Evolutionary conservation across 2,329 filamentous ascomycete species (phyloP), one percentile per base, ranked within the genome.

Genomic region (Curvularia sp.): DNA sequence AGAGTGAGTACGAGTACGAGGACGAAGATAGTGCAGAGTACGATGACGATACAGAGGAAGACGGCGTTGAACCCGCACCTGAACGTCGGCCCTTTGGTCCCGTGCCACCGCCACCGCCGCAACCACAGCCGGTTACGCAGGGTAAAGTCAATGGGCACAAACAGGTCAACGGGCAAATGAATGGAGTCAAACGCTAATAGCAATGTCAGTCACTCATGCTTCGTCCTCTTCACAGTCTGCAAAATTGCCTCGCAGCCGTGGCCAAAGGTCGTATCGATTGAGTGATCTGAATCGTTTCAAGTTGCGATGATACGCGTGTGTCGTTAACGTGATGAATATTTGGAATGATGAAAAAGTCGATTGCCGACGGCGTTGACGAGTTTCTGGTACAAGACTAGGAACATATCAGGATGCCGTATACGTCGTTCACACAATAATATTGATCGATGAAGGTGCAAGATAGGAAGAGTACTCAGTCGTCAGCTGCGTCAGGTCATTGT

Each of bases 21-120:
- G 76, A 79, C 24, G 75, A 84, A 67, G 80, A 63, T 75, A 62
- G 83, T 78, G 71, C 80, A 72, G 83, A 84, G 41, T 84, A 84
- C 61, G 83, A 84, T 47, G 82, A 85, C 54, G 81, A 84, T 43
- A 82, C 83, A 6, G 83, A 85, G 51, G 88, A 89, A 65, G 84
- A 86, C 30, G 84, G 69, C 28, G 57, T 74, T 41, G 75, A 77
- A 22, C 63, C 72, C 8, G 64, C 67, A 20, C 69, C 68, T 22
- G 70, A 75, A 55, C 73, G 69, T 51, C 69, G 74, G 39, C 75
- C 55, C 42, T 77, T 75, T 60, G 75, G 75, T 12, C 75, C 73
- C 41, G 71, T 76, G 10, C 75, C 75, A 2, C 75, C 75, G 41
- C 76, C 76, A 35, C 75, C 75, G 43, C 73, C 74, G 13, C 73